Conservation (phyloP, 768 basidiomycete species). For the Suillus hirtellus region DNA sequence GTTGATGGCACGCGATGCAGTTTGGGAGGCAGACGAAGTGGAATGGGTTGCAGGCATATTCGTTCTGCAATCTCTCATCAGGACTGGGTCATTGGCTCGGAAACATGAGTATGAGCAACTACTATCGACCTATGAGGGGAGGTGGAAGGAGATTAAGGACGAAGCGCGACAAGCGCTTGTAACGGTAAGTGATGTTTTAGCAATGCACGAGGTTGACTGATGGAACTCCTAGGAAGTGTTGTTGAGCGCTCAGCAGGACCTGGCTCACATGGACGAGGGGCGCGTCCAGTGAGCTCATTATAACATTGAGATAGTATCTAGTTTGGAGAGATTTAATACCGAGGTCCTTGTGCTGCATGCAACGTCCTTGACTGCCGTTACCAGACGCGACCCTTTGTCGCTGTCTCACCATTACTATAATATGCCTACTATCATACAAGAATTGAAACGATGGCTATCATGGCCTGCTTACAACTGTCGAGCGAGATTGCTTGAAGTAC, state of each 20-base stretch:
- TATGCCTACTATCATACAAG: not conserved
- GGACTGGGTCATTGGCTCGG: conserved; percentile 51
- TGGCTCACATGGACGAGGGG: conserved; percentile 2
- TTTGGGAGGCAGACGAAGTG: conserved; percentile 67
- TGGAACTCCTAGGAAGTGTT: not conserved
- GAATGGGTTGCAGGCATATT: conserved; percentile 70
- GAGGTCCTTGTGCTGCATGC: not conserved
- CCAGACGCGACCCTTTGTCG: not conserved
- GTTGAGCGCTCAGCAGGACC: conserved; percentile 4
- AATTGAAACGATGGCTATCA: not conserved
- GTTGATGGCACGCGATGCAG: conserved; percentile 62
- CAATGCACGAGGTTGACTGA: not conserved
- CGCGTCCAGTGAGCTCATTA: conserved; percentile 1
- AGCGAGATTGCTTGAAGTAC: not conserved
- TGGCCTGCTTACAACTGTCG: not conserved
- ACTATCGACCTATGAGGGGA: conserved; percentile 56
- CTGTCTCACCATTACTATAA: not conserved
- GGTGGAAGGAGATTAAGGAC: conserved; percentile 73
- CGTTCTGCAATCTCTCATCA: conserved; percentile 56
- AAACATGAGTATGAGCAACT: conserved; percentile 56
- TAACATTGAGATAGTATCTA: not conserved
- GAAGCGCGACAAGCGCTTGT: conserved; percentile 63
- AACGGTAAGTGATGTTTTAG: conserved; percentile 36
- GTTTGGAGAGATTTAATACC: not conserved
- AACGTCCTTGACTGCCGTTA: not conserved